A percentile compares a stretch with the other conserved stretches of the same genome.
These are phyloP conservation scores for Elsinoe perseae DNA, from an alignment of 2,329 filamentous ascomycete species.

Conservation along the genomic window DNA sequence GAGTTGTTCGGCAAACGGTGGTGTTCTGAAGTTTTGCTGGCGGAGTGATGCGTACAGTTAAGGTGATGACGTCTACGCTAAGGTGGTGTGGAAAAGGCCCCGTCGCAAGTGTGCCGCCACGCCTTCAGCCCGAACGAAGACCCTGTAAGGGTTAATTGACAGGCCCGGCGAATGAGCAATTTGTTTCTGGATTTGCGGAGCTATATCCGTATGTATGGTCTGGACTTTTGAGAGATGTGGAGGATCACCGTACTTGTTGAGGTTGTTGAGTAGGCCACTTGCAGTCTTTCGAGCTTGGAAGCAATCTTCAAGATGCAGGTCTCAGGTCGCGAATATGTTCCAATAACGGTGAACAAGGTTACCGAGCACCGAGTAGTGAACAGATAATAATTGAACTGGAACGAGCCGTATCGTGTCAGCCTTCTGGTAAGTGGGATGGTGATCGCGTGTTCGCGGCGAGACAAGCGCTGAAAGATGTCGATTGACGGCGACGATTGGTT, in stretches of 20 bases:
- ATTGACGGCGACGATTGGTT: background rate
- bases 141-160: conserved; percentile 13
- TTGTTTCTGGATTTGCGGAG: background rate
- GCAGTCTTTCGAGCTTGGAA: background rate
- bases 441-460: conserved; percentile 12
- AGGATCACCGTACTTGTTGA: background rate
- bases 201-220: background rate
- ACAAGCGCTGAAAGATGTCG: background rate
- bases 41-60: conserved; percentile 13
- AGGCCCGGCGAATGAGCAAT: conserved; percentile 13
- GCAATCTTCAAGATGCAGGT: background rate
- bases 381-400: conserved; percentile 1
- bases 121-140: conserved; percentile 2
- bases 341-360: conserved; percentile 6
- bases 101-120: conserved; percentile 7
- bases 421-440: conserved; percentile 7
- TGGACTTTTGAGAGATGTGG: background rate
- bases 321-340: background rate
- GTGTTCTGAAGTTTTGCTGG: conserved; percentile 10
- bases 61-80: conserved; percentile 15
- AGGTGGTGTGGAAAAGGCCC: conserved; percentile 7
- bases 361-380: conserved; percentile 2
- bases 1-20: conserved; percentile 7
- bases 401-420: conserved; percentile 10
- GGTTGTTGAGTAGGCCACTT: background rate